Evolutionary conservation across 805 yeast genomes (phyloP).

Genomic region (Candida namnaoensis): DNA sequence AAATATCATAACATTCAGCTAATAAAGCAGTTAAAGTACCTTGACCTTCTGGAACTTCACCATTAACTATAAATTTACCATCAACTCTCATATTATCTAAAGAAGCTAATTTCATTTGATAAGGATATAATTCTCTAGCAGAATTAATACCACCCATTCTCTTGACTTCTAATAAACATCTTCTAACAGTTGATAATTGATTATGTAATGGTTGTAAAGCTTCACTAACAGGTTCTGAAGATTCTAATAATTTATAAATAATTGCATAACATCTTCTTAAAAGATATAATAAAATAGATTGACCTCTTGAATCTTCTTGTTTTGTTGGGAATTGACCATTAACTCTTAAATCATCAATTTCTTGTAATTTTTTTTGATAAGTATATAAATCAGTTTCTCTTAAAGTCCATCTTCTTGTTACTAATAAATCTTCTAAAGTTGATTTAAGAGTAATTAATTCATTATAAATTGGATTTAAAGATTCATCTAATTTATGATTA

Average conservation of each 20-base stretch:
- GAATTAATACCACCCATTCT: slow-evolving; percentile 88
- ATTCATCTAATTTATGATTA: slow-evolving; percentile 33
- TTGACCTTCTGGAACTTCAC: slow-evolving; percentile 95
- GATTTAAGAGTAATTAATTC: slow-evolving; percentile 58
- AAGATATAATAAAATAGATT: slow-evolving; percentile 59
- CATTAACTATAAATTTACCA: slow-evolving; percentile 86
- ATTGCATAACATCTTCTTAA: slow-evolving; percentile 87
- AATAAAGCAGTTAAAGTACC: slow-evolving; percentile 87
- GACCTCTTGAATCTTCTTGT: slow-evolving; percentile 36
- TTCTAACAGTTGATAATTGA: slow-evolving; percentile 83
- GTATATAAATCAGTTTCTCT: slow-evolving; percentile 90
- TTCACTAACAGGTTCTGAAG: slow-evolving; percentile 93
- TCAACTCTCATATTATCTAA: slow-evolving; percentile 81
- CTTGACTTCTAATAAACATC: slow-evolving; percentile 83
- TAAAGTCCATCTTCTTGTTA: slow-evolving; percentile 96
- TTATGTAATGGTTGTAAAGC: slow-evolving; percentile 90
- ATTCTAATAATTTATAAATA: slow-evolving; percentile 80
- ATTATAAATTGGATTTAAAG: slow-evolving; percentile 52
- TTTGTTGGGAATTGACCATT: slow-evolving; percentile 42
- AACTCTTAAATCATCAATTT: slow-evolving; percentile 65
- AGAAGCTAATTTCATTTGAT: slow-evolving; percentile 87
- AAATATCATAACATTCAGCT: slow-evolving; percentile 90
- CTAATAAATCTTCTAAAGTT: slow-evolving; percentile 70
- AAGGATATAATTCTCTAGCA: slow-evolving; percentile 88
- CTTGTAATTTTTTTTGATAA: slow-evolving; percentile 67